Evolutionary conservation across 2,329 filamentous ascomycete genomes (phyloP).

Genomic region (Exophiala lecanii-corni): DNA sequence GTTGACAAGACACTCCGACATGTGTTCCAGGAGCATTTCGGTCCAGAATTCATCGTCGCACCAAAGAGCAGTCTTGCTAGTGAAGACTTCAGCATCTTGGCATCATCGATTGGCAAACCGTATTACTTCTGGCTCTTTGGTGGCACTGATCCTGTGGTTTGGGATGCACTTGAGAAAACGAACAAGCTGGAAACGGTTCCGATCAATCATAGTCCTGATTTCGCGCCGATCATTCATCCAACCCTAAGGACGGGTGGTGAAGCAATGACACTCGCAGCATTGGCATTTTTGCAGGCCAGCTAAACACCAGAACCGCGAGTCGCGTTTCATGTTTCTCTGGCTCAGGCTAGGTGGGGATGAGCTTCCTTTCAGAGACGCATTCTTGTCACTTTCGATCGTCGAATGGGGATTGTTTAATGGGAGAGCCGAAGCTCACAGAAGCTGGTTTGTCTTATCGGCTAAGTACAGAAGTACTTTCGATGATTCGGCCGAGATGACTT

Average conservation of each 20-base stretch:
- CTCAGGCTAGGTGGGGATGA: too few relatives aligned
- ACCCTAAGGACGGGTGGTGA: slow-evolving; percentile 51
- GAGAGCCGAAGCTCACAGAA: too few relatives aligned
- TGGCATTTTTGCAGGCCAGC: slow-evolving; percentile 42
- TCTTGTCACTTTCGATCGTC: too few relatives aligned
- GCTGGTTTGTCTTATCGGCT: too few relatives aligned
- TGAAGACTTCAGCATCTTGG: slow-evolving; percentile 58
- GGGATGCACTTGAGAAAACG: slow-evolving; percentile 2
- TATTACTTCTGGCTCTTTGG: slow-evolving; percentile 55
- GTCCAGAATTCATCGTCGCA: slow-evolving; percentile 23
- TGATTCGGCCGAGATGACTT: too few relatives aligned
- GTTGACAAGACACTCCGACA: slow-evolving; percentile 41
- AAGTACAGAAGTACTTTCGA: too few relatives aligned
- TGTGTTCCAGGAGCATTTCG: slow-evolving; percentile 46
- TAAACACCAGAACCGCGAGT: too few relatives aligned
- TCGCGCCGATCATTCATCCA: slow-evolving; percentile 55
- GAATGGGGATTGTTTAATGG: too few relatives aligned
- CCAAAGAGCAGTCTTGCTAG: slow-evolving; percentile 27
- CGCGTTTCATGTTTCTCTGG: too few relatives aligned
- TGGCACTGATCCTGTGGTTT: slow-evolving; percentile 29
- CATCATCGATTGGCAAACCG: slow-evolving; percentile 46
- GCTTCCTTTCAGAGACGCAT: too few relatives aligned
- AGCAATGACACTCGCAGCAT: slow-evolving; percentile 46
- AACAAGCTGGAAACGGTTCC: slow-evolving; percentile 30
- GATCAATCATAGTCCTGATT: slow-evolving; percentile 55